Evolutionary conservation across 164 flowering plant genomes (phyloP).

Genomic region (Santalum album): DNA sequence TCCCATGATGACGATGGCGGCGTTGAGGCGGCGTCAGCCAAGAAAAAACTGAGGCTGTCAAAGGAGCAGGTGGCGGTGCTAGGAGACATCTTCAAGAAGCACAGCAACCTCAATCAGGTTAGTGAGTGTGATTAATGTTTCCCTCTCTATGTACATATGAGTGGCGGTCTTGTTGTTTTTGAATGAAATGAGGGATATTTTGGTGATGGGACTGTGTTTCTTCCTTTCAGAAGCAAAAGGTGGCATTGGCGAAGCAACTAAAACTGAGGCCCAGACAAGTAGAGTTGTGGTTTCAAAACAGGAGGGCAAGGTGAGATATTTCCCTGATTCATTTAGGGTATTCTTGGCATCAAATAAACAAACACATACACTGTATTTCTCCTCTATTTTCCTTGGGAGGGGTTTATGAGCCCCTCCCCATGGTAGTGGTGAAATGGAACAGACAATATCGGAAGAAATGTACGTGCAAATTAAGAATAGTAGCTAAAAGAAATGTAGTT

Average conservation of each 20-base stretch:
- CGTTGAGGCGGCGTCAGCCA: slow-evolving; percentile 17
- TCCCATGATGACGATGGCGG: slow-evolving; percentile 7
- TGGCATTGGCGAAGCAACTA: slow-evolving; percentile 45
- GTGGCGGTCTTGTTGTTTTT: neutral
- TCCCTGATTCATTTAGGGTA: neutral
- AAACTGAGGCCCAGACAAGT: slow-evolving; percentile 47
- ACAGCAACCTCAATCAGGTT: slow-evolving; percentile 41
- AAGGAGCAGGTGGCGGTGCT: slow-evolving; percentile 36
- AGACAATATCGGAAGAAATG: too few species aligned
- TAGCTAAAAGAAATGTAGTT: too few species aligned
- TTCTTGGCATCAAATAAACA: neutral
- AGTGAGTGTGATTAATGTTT: too few species aligned
- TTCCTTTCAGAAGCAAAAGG: slow-evolving; percentile 42
- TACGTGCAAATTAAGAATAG: too few species aligned
- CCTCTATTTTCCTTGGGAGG: too few species aligned
- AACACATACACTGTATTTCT: too few species aligned
- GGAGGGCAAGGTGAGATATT: slow-evolving; percentile 51
- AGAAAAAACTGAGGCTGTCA: slow-evolving; percentile 39
- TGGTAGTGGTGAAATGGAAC: too few species aligned
- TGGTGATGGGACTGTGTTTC: too few species aligned
- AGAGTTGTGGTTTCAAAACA: slow-evolving; percentile 61
- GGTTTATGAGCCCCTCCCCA: too few species aligned
- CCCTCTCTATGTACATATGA: too few species aligned
- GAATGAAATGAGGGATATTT: neutral
- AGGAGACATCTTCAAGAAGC: slow-evolving; percentile 40